Evolutionary conservation across 2,329 filamentous ascomycete species (phyloP), one percentile per base, ranked within the genome.

Genomic region (Paraphoma chrysanthemicola): DNA sequence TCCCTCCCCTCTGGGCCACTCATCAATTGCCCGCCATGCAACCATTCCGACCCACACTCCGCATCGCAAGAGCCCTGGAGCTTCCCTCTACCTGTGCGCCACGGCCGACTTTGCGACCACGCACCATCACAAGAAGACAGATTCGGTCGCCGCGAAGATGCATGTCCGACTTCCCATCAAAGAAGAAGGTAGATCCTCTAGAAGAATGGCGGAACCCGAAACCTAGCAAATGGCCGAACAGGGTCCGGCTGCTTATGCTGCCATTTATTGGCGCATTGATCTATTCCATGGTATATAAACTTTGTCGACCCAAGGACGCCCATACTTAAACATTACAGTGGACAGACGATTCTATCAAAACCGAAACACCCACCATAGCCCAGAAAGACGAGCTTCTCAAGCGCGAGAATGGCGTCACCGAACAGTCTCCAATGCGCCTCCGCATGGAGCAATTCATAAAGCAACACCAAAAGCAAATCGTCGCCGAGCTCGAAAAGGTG

Each of bases 391-490:
- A 86, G 62, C 84, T 92, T 60, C 85, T 87, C 66, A 97, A 95
- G 79, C 88, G 90, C 60, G 90, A 95, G 76, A 85, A 87, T 54
- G 87, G 88, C 62, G 85, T 98, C 48, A 89, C 84, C 46, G 85
- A 88, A 54, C 83, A 88, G 68, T 97, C 94, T 12, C 93, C 95
- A 1, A 98, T 99, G 94, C 93, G 95, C 53, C 85, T 99, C 55
- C 92, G 94, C 62, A 98, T 99, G 95, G 95, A 99, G 79, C 88
- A 91, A 70, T 91, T 98, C 75, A 96, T 98, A 78, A 95, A 95
- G 77, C 87, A 93, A 68, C 92, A 98, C 70, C 95, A 99, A 74
- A 86, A 91, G 69, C 86, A 90, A 60, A 99, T 99, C 56, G 90
- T 98, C 29, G 82, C 86, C 53, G 92, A 90, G 54, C 85, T 99